Base-by-base conservation (phyloP, 306 rosid genomes). In the Crotalaria pallida region DNA sequence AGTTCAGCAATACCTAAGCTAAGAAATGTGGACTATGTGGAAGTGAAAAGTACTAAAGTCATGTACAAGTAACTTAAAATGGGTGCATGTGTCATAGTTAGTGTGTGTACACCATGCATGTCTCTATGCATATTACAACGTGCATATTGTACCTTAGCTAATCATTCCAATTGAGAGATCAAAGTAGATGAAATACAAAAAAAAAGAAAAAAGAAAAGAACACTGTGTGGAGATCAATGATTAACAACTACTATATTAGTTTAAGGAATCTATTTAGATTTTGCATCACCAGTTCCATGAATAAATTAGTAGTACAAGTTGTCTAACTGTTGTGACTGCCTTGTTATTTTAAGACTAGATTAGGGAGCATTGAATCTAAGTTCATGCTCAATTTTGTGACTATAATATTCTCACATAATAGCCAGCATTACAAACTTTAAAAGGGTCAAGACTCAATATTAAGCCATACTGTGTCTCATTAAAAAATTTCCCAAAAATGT, bases 281-380 rank as follows among this genome's bases (percentile, higher is more conserved):
- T 67, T 45, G 60, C 64, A 58, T 52, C 27, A 43, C 61, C 55
- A 82, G 61, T 77, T 71, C 69, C 53, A 48, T 57, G 40, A 75
- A 24, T 78, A 62, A 71, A 76, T 41, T 81, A 79, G 69, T 49
- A 79, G 78, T 61, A 77, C 80, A 65, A 80, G 83, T 83, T 78
- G 88, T 77, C 73, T 53, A 69, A n/a, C 71, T 48, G 19, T 74
- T 74, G 82, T 76, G 71, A 64, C 64, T 47, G 69, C 69, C 67
- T 70, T 41, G 74, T 69, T 79, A 64, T 69, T 81, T 65, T 45
- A 82, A 60, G 82, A 72, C 74, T 73, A 60, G 49, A 68, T 53
- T 22, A 60, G 48, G 71, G 55, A 22, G 48, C 57, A 75, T 60
- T 83, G 82, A 66, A 78, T 77, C 69, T 64, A 72, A 75, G 66